Base-by-base conservation (phyloP, 2,329 filamentous ascomycete species). In the Alternaria dauci region DNA sequence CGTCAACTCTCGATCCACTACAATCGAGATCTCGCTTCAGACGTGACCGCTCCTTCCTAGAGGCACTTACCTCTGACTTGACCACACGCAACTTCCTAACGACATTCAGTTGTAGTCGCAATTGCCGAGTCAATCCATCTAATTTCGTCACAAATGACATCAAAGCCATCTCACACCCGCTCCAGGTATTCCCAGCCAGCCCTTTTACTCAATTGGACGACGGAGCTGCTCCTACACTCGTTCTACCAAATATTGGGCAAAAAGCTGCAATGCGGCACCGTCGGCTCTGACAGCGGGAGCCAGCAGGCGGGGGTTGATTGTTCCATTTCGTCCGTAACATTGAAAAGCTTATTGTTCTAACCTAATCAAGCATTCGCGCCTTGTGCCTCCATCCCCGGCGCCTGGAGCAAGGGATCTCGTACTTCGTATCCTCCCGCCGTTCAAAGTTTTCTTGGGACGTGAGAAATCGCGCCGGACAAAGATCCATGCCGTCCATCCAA, bases 11-110 rank as follows among this genome's bases (percentile, higher is more conserved):
- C 23, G 48, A 43, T 18, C 56, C 56, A 50, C 56, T 20, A 18
- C 20, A 18, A 59, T 59, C 44, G 44, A 59, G 30, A 52, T 59
- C 25, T 52, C 39, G 44, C 57, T 59, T 52, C 51, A 38, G 20
- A n/a, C 18, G 42, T 50, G 41, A 46, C 26, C 41, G 43, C 56
- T 18, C 50, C 41, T 55, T 48, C 38, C 42, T 51, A 25, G 8
- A 30, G 11, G 28, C 28, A 11, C 32, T 41, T 25, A 46, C 32
- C 43, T 50, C 28, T 50, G 32, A 16, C 46, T n/a, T 25, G 46
- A 20, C 30, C 20, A 20, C 46, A 50, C 18, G 46, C 46, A 18
- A 50, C 46, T 50, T 42, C 39, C 46, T 36, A n/a, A 36, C 30
- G 20, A 25, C 30, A 36, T 32, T 34, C 30, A 50, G 32, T 38